Evolutionary conservation across 2,329 filamentous ascomycete species (phyloP).

Genomic region (Bipolaris gigantea): DNA sequence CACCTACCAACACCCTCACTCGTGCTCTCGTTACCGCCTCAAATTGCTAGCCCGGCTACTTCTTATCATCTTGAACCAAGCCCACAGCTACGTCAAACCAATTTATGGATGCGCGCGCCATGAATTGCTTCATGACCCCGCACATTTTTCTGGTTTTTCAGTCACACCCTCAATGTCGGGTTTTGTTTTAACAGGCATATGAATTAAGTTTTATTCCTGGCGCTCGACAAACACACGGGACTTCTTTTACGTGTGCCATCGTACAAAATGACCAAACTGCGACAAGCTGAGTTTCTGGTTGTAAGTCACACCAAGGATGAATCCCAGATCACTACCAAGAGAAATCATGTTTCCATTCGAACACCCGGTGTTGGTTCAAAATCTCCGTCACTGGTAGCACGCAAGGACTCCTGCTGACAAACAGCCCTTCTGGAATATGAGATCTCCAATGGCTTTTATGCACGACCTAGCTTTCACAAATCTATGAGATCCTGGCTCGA

Average conservation of each 20-base stretch:
- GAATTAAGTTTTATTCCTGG: no score
- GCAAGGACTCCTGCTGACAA: background rate
- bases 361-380: constrained; percentile 29
- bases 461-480: background rate
- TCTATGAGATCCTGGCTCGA: background rate
- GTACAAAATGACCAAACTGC: constrained; percentile 6
- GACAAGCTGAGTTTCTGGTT: constrained; percentile 21
- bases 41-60: constrained; percentile 19
- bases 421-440: background rate
- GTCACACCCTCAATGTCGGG: constrained; percentile 10
- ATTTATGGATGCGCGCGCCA: background rate
- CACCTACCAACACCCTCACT: background rate
- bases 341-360: constrained; percentile 14
- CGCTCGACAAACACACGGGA: no score
- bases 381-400: constrained; percentile 11
- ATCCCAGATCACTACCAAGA: constrained; percentile 14
- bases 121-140: constrained; percentile 4
- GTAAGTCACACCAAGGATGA: constrained; percentile 27
- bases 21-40: constrained; percentile 9
- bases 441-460: background rate
- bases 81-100: constrained; percentile 17
- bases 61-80: constrained; percentile 20
- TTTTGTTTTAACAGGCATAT: background rate
- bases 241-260: background rate
- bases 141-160: constrained; percentile 10